phyloP scores from a whole-genome alignment of 352 stramenopile species.

The Peronosclerospora sorghi region DNA sequence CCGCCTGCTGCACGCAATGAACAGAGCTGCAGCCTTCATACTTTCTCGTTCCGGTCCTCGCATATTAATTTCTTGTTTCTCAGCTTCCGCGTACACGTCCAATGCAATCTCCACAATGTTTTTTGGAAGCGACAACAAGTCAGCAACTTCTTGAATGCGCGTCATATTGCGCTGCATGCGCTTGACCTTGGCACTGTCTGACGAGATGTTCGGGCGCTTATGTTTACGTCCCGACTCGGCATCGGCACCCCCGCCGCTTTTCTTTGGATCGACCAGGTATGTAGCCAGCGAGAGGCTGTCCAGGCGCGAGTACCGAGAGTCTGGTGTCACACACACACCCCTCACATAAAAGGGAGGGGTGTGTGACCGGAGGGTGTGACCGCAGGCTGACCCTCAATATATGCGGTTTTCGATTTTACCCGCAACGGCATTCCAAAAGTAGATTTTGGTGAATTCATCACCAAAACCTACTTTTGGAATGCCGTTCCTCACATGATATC shows the following conservation, averaged over 20 bases:
- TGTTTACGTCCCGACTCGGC: conserved; percentile 21
- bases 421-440: too few relatives aligned
- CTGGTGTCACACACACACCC: conserved; percentile 81
- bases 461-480: too few relatives aligned
- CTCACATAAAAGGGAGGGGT: too few relatives aligned
- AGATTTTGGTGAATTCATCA: too few relatives aligned
- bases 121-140: conserved; percentile 52
- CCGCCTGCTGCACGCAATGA: conserved; percentile 60
- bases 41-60: conserved; percentile 54
- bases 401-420: too few relatives aligned
- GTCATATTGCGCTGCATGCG: conserved; percentile 64
- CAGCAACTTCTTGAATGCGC: conserved; percentile 54
- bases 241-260: conserved; percentile 15
- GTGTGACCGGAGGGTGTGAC: too few relatives aligned
- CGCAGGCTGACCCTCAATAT: too few relatives aligned
- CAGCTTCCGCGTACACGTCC: conserved; percentile 58
- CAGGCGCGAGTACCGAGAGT: conserved; percentile 57
- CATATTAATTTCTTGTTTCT: conserved; percentile 53
- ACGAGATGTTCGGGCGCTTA: conserved; percentile 51
- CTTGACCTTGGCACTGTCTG: conserved; percentile 43
- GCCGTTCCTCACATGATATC: too few relatives aligned
- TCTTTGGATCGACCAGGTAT: conserved; percentile 52
- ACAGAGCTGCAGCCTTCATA: conserved; percentile 53
- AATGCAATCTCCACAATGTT: conserved; percentile 61
- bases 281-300: conserved; percentile 52